A percentile compares a stretch with the other conserved stretches of the same genome.
Evolutionary conservation across 2,329 filamentous ascomycete species (phyloP).

Genomic region (Hypoxylon sp.): DNA sequence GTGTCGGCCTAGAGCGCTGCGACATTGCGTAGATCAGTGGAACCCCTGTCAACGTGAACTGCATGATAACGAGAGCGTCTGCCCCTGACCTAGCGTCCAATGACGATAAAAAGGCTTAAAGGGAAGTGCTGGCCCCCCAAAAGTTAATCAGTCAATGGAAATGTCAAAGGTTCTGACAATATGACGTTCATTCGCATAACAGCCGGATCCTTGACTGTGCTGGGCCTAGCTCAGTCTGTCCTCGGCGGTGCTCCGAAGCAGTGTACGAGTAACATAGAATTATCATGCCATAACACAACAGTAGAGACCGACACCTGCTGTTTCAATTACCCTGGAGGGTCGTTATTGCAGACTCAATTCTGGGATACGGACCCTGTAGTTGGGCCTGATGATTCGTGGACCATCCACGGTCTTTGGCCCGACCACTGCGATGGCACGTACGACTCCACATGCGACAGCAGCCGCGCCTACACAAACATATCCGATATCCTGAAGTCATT

Average conservation of each 20-base stretch:
- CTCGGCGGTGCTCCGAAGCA: conserved; percentile 30
- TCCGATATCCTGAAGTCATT: conserved; percentile 66
- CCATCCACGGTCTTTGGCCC: conserved; percentile 78
- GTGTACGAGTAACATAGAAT: conserved; percentile 27
- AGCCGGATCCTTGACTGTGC: conserved; percentile 24
- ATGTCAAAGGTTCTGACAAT: conserved; percentile 6
- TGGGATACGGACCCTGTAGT: conserved; percentile 77
- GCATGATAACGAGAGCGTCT: conserved; percentile 26
- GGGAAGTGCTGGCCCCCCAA: background rate
- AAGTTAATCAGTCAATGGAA: conserved; percentile 5
- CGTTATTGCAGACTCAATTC: conserved; percentile 81
- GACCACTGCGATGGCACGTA: conserved; percentile 79
- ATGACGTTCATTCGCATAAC: conserved; percentile 29
- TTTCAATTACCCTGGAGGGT: conserved; percentile 79
- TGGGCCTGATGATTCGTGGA: conserved; percentile 79
- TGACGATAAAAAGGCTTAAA: conserved; percentile 21
- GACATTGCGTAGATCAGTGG: conserved; percentile 30
- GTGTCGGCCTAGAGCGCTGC: conserved; percentile 23
- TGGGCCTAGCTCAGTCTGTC: conserved; percentile 22
- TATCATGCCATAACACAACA: conserved; percentile 46
- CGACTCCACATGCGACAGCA: conserved; percentile 73
- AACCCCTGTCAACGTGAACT: conserved; percentile 10
- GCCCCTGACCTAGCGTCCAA: conserved; percentile 23
- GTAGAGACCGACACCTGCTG: conserved; percentile 72
- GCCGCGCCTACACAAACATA: conserved; percentile 74